These are phyloP conservation scores for Septoria petroselini DNA, from an alignment of 2,329 filamentous ascomycete species.

Conservation along the genomic window DNA sequence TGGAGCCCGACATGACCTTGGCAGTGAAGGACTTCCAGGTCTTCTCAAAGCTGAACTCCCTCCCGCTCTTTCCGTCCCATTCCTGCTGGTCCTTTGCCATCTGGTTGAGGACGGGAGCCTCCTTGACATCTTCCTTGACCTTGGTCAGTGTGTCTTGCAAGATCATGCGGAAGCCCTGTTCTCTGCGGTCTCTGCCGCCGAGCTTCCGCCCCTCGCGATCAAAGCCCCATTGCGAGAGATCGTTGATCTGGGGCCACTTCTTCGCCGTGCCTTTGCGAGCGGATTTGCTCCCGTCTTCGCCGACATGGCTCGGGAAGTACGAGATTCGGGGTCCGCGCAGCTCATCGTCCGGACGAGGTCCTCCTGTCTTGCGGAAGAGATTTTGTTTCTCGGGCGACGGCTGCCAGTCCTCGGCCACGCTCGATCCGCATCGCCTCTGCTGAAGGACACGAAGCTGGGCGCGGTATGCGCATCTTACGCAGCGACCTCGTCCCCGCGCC, in stretches of 20 bases:
- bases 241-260: background rate
- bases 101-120: constrained; percentile 35
- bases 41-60: constrained; percentile 26
- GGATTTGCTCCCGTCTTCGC: background rate
- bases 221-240: constrained; percentile 13
- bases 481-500: constrained; percentile 27
- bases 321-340: background rate
- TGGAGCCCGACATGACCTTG: constrained; percentile 43
- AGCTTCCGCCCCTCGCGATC: background rate
- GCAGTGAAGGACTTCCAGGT: constrained; percentile 31
- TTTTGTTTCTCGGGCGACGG: background rate
- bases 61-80: constrained; percentile 26
- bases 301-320: background rate
- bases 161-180: constrained; percentile 23
- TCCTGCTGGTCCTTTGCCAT: constrained; percentile 29
- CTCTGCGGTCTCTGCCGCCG: constrained; percentile 1
- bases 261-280: background rate
- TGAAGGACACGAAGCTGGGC: constrained; percentile 29
- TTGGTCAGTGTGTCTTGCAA: constrained; percentile 27
- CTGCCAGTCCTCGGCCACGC: constrained; percentile 3
- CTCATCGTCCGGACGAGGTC: background rate
- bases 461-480: constrained; percentile 43
- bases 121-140: constrained; percentile 33
- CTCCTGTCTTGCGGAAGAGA: background rate
- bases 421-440: constrained; percentile 33